Base-by-base conservation (phyloP, 2,329 filamentous ascomycete species). In the Botrytis deweyae region DNA sequence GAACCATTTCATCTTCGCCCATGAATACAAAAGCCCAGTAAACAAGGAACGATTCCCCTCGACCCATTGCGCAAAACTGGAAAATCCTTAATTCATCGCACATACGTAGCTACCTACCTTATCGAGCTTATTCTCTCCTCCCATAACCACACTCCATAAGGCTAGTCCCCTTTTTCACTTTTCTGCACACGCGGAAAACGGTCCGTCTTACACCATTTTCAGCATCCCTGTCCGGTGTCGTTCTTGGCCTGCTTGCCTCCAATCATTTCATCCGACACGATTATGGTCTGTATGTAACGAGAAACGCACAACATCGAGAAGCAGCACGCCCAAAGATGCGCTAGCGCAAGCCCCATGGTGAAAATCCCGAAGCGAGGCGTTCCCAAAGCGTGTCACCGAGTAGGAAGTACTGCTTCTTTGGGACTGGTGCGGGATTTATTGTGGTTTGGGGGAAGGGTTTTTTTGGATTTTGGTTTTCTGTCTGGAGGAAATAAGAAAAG, bases 131-230 rank as follows among this genome's bases (percentile, higher is more conserved):
- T 58, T 36, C 25, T 46, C 67, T 72, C 20, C 70, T 46, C 63
- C 63, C 42, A 49, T 38, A 64, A 33, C 49, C 66, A 61, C 42
- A 66, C 65, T 46, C 58, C 38, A 73, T 52, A 58, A 55, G 29
- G 36, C 66, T 69, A 58, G 18, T n/a, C 40, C 63, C 42, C 42
- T 40, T 52, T 36, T 33, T 38, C 65, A 61, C 44, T 10, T 22
- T 64, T 70, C 66, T 73, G 72, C 72, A 73, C 72, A 73, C 67
- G 72, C 72, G 72, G 72, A 71, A 73, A 73, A 73, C 72, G 72
- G 72, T 73, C 72, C 72, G 72, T 73, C 66, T 71, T 64, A 70
- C 71, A 73, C 64, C 71, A 73, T 29, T 18, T 58, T 14, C 14
- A 59, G 29, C 20, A 69, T 40, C 66, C 66, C n/a, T 42, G 49